A percentile compares a stretch with the other conserved stretches of the same genome.
Evolutionary conservation across 495 filamentous ascomycete genomes (phyloP).

Genomic region (Cenococcum geophilum): DNA sequence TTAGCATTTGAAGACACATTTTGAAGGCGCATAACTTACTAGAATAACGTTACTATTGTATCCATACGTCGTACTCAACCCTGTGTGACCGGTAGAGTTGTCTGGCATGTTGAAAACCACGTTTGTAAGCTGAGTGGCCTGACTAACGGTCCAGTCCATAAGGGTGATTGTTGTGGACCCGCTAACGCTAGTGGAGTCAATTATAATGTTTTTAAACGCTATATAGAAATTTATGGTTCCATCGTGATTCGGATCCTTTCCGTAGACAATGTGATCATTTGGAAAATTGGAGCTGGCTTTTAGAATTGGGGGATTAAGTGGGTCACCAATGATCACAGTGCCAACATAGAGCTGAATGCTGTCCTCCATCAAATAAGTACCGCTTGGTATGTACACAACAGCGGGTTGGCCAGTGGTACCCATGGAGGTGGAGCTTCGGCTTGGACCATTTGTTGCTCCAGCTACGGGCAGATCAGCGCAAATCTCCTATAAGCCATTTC

Average conservation of each 20-base stretch:
- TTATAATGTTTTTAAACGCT: conserved; percentile 42
- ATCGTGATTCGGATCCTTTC: conserved; percentile 37
- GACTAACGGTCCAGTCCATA: conserved; percentile 45
- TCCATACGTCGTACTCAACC: conserved; percentile 45
- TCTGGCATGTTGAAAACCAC: conserved; percentile 37
- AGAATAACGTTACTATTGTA: conserved; percentile 2
- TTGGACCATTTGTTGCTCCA: conserved; percentile 4
- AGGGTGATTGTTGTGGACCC: conserved; percentile 11
- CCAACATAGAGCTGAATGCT: conserved; percentile 36
- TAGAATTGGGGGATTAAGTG: conserved; percentile 36
- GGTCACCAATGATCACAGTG: conserved; percentile 41
- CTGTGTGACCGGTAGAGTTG: conserved; percentile 29
- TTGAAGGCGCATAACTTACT: not conserved
- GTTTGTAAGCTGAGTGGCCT: conserved; percentile 43
- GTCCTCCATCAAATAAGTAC: conserved; percentile 32
- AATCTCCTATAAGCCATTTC: no score
- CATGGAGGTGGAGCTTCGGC: conserved; percentile 32
- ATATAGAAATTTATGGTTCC: conserved; percentile 40
- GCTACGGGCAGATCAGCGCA: conserved; percentile 12
- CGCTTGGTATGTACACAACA: conserved; percentile 37
- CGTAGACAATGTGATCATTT: conserved; percentile 35
- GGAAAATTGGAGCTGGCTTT: conserved; percentile 37
- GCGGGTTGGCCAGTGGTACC: conserved; percentile 45
- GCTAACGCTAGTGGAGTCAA: conserved; percentile 37
- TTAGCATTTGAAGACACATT: conserved; percentile 44